Base-by-base conservation (phyloP, 2,329 filamentous ascomycete genomes). In the Pseudogymnoascus verrucosus region DNA sequence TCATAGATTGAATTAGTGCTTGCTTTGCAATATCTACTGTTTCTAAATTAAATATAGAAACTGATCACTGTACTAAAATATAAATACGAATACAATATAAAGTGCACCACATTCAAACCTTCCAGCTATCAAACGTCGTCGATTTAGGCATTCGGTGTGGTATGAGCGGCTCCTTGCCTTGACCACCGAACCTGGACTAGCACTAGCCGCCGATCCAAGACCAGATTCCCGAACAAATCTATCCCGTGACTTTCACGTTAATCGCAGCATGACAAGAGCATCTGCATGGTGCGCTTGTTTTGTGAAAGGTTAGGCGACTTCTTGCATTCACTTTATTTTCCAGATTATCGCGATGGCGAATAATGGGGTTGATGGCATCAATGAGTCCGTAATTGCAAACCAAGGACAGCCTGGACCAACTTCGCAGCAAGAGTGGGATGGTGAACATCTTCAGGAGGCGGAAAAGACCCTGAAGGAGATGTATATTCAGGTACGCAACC, bases 401-500 rank as follows among this genome's bases (percentile, higher is more conserved):
- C 54, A 68, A 68, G 62, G 69, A 57, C 34, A 67, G 67, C 42
- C 70, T 67, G 42, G 67, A 68, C 21, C 66, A 65, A 11, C 68
- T 37, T 5, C 69, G 67, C 8, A 54, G 14, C 57, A 5, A 12
- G 59, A 60, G 19, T 74, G 73, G 72, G 71, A 74, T 62, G 71
- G 74, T 64, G 69, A 70, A 60, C 68, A 67, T 16, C 64, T 74
- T 2, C 71, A 73, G 63, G 65, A 71, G 60, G 70, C 70, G 1
- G 67, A 73, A 67, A 68, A 70, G 34, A 70, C 67, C 1, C 54
- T 74, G 28, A 74, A 74, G 60, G 72, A 74, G 47, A 73, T 74
- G 72, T 72, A 74, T 64, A 74, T 74, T 23, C 71, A 74, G 64
- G 73, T 73, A 42, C 40, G 68, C 61, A 6, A n/a, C 7, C 23